Evolutionary conservation across 371 early-diverging fungal species (phyloP), one percentile per base, ranked within the genome.

Genomic region (Apophysomyces elegans): DNA sequence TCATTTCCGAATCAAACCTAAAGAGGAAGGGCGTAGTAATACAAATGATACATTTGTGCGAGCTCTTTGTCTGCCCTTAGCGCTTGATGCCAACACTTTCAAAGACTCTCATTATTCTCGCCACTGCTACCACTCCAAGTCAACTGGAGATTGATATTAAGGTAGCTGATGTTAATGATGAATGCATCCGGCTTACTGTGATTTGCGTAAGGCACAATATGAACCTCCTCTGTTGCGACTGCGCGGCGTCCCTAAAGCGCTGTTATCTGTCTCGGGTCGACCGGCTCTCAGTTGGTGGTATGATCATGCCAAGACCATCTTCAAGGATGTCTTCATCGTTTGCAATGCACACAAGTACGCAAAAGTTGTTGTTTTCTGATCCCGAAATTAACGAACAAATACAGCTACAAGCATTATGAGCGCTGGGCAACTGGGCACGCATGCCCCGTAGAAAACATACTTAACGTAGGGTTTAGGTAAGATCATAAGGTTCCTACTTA

Each of bases 341-440:
- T 64, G 80, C 43, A 79, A 81, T 60, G 84, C 84, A 45, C 71
- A 79, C 71, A 81, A 79, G 84, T 84, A 72, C 72, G 68, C 16
- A 26, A 26, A 43, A 35, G 7, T 37, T 36, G 14, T 12, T 35
- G 12, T n/a, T 12, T 8, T 26, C n/a, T 21, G 5, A 13, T 18
- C 35, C 2, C 32, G 18, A 41, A 18, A 18, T n/a, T 61, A 41
- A 5, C 32, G 11, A 14, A 16, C 35, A 21, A 18, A 36, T 21
- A 8, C 38, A 84, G 84, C 21, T 84, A 78, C 61, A 79, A 81
- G 44, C 70, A 78, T 38, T 81, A 71, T 57, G 81, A 84, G 59
- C 76, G 78, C 18, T 84, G 81, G 81, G 76, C 81, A 14, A 75
- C 69, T 39, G 72, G 70, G 7, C 63, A 76, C 37, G 61, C 66